Conservation (phyloP, 768 basidiomycete genomes). For the Multifurca ochricompacta region DNA sequence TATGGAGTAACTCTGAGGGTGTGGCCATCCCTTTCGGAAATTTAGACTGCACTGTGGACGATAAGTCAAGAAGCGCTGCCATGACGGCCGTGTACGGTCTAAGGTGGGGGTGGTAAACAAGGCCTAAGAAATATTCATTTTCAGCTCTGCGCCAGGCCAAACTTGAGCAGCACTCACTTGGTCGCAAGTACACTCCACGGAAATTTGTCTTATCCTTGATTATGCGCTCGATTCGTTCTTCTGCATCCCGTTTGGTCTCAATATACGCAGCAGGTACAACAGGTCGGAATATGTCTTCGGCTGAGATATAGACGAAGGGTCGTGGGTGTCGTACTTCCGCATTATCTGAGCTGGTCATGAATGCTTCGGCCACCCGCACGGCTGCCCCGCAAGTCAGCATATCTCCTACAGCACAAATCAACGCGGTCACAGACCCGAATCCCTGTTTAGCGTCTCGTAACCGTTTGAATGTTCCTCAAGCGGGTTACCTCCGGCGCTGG, state of each 20-base stretch:
- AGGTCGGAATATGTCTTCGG: conserved; percentile 88
- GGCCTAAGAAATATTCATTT: conserved; percentile 40
- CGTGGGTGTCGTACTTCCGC: conserved; percentile 29
- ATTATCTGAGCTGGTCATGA: conserved; percentile 39
- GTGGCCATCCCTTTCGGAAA: conserved; percentile 51
- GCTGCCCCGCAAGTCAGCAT: conserved; percentile 34
- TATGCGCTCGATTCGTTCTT: conserved; percentile 54
- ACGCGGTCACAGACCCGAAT: conserved; percentile 58
- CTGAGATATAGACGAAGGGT: conserved; percentile 92
- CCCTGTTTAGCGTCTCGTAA: conserved; percentile 83
- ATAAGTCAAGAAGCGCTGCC: conserved; percentile 76
- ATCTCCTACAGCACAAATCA: conserved; percentile 5
- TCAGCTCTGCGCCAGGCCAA: background rate
- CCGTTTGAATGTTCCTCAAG: conserved; percentile 40
- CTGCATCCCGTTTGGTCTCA: conserved; percentile 89
- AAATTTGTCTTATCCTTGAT: conserved; percentile 38
- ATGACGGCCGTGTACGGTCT: conserved; percentile 84
- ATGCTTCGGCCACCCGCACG: conserved; percentile 70
- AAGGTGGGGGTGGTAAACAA: conserved; percentile 93
- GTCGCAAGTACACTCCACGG: conserved; percentile 77
- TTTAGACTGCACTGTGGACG: conserved; percentile 61
- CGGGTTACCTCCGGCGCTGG: conserved; percentile 42
- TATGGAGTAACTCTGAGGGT: conserved; percentile 55
- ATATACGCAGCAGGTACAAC: conserved; percentile 83
- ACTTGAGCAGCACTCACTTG: conserved; percentile 51